These are phyloP conservation scores for Dictyostelium purpureum DNA, from an alignment of 78 protist genomes.

Conservation along the genomic window DNA sequence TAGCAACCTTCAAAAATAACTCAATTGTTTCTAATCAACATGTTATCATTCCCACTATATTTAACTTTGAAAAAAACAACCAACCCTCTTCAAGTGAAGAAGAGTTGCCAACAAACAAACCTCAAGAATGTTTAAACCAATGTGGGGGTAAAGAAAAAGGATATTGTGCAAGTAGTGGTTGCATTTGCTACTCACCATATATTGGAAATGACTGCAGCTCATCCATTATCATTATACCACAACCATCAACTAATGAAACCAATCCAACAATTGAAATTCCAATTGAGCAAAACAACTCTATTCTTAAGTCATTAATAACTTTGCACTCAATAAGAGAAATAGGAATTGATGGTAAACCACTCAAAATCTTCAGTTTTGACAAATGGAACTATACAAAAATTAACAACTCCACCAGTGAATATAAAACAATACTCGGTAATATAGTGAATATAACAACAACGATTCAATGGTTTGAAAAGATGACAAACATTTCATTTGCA, in stretches of 20 bases:
- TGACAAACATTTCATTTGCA: neutral
- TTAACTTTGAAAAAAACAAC: too few species aligned
- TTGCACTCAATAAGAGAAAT: neutral
- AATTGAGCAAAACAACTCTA: neutral
- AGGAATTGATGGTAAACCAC: neutral
- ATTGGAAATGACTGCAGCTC: neutral
- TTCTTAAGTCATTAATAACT: neutral
- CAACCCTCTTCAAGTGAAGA: neutral
- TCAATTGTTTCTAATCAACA: too few species aligned
- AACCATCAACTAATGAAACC: neutral
- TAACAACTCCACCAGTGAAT: neutral
- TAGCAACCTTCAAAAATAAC: too few species aligned
- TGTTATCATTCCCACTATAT: too few species aligned
- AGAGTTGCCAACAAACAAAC: neutral
- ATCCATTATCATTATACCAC: neutral
- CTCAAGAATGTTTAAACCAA: neutral
- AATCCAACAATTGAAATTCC: neutral
- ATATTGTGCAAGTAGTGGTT: neutral
- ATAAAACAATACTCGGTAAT: neutral
- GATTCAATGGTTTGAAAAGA: neutral
- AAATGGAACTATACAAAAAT: neutral
- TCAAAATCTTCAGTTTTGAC: neutral
- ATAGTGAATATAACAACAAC: neutral
- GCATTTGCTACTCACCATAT: slow-evolving; percentile 5
- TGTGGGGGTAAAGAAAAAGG: neutral